Percentiles rank a stretch among this genome's conserved stretches.
Conservation (phyloP, 169 alveolate genomes). For the Besnoitia besnoiti region DNA sequence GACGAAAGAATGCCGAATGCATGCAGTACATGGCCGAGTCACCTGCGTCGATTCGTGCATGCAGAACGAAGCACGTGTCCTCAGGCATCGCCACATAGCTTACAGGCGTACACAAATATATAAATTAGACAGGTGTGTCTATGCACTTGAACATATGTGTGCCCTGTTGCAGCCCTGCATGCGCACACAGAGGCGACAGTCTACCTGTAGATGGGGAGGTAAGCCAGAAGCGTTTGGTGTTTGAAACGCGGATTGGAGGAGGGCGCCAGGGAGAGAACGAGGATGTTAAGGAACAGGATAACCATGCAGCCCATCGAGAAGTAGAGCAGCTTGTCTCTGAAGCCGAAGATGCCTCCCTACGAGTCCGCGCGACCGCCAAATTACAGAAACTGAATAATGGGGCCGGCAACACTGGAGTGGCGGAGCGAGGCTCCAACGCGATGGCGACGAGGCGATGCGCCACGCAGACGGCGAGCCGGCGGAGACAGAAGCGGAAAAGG, state of each 20-base stretch:
- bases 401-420: no score
- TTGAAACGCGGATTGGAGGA: neutral
- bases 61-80: neutral
- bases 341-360: neutral
- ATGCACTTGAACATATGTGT: neutral
- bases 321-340: neutral
- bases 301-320: conserved; percentile 4
- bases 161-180: neutral
- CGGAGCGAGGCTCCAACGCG: no score
- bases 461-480: no score
- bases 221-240: neutral
- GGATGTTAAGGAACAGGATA: neutral
- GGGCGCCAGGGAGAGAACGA: neutral
- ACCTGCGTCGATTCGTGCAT: neutral
- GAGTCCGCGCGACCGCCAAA: neutral
- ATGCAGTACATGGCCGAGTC: neutral
- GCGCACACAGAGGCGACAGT: neutral
- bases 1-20: neutral
- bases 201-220: conserved; percentile 6
- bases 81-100: neutral
- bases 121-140: no score
- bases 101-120: neutral
- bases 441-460: no score
- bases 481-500: no score
- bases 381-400: no score